Base-by-base conservation (phyloP, 441 rosid species). In the Euphorbia schlechtendalii region DNA sequence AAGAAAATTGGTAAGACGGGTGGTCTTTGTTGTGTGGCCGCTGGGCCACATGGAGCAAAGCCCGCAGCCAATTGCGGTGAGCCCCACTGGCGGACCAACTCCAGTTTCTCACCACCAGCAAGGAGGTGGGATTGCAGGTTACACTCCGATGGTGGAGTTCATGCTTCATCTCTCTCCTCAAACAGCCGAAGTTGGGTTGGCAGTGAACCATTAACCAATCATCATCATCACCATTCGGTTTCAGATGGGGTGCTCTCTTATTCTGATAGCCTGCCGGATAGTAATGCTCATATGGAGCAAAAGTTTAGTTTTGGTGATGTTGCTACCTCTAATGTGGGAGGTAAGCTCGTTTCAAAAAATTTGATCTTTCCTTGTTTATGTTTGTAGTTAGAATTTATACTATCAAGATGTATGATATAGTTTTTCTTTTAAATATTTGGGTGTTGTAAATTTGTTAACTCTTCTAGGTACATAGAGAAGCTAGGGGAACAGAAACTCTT, bases 11-110 rank as follows among this genome's bases (percentile, higher is more conserved):
- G 84, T 79, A 92, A 84, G 80, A 92, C 86, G 96, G 98, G 97
- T 79, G 94, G 91, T 0, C 86, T 88, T 66, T 92, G 97, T 84
- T 90, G 98, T 72, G 86, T 86, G 88, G 98, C 92, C 96, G 69
- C 87, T 76, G 70, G 96, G 82, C 92, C 97, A 92, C 96, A 86
- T 80, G 84, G 81, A 77, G 81, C 73, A 32, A 86, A 85, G 71
- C 82, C 84, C 28, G 73, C 87, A 36, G 63, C 65, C 28, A 81
- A 78, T 67, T 77, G 53, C 13, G 78, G 71, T n/a, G 87, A 80
- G 69, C 82, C 83, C 27, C 87, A 65, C 65, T 90, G 97, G 98
- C 83, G 78, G 76, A 86, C 74, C 1, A 92, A 92, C 79, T 78
- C 92, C 64, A 90, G 96, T 77, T 92, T 81, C 74, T 88, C 92